phyloP scores from a whole-genome alignment of 306 rosid species.

The Sindora glabra region DNA sequence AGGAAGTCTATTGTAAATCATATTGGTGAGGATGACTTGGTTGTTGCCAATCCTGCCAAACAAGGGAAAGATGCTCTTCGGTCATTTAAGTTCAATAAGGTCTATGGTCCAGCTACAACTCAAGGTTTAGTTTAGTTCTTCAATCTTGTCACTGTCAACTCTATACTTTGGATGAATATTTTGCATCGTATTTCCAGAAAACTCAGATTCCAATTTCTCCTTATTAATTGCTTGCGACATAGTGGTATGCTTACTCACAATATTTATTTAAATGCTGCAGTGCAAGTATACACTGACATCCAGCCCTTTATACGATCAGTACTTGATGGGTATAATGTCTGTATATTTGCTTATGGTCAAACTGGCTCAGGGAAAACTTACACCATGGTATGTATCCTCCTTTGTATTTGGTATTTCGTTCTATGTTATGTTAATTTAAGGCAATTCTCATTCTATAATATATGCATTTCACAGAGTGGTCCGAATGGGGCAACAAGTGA shows the following conservation, averaged over 20 bases:
- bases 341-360: slow-evolving; percentile 68
- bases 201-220: background rate
- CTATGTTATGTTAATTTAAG: background rate
- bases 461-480: slow-evolving; percentile 35
- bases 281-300: slow-evolving; percentile 48
- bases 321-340: slow-evolving; percentile 57
- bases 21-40: slow-evolving; percentile 29
- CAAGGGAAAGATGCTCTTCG: slow-evolving; percentile 36
- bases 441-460: slow-evolving; percentile 11
- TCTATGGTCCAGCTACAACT: slow-evolving; percentile 23
- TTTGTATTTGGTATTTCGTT: background rate
- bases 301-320: slow-evolving; percentile 46
- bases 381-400: slow-evolving; percentile 50
- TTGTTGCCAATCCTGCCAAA: slow-evolving; percentile 30
- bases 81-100: slow-evolving; percentile 33
- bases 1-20: slow-evolving; percentile 26
- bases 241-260: background rate
- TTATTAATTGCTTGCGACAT: background rate
- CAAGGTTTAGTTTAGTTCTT: slow-evolving; percentile 27
- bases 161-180: background rate
- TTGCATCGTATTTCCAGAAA: background rate
- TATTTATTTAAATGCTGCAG: slow-evolving; percentile 24
- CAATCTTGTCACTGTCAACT: background rate
- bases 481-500: slow-evolving; percentile 40
- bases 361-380: slow-evolving; percentile 69